Conservation (phyloP, 305 asterid species). For the Fraxinus latifolia region DNA sequence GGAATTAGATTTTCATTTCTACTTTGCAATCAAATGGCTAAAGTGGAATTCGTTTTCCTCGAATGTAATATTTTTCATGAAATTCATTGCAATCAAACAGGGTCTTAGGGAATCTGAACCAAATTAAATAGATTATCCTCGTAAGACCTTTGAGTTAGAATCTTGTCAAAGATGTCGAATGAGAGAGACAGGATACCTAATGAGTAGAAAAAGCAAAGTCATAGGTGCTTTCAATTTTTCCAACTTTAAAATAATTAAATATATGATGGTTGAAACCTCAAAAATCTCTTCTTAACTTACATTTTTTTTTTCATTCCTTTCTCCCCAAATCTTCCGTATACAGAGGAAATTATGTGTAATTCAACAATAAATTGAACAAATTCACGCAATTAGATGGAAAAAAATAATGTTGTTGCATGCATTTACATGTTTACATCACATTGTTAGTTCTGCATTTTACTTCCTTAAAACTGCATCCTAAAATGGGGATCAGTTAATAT, state of each 20-base stretch:
- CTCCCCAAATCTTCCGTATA: not conserved
- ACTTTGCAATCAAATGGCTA: too few relatives aligned
- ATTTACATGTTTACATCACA: not conserved
- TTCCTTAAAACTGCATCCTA: not conserved
- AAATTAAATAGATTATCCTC: too few relatives aligned
- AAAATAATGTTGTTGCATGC: not conserved
- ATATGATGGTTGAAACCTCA: not conserved
- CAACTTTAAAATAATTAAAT: not conserved
- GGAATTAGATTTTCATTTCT: too few relatives aligned
- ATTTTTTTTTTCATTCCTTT: not conserved
- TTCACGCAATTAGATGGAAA: not conserved
- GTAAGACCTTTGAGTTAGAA: not conserved
- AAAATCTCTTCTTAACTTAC: not conserved
- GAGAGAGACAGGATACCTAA: not conserved
- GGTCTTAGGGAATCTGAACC: too few relatives aligned
- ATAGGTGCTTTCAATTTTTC: not conserved
- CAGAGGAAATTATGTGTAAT: not conserved
- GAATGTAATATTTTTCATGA: too few relatives aligned
- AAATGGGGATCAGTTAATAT: constrained; percentile 10
- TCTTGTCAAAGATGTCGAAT: not conserved
- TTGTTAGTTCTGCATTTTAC: not conserved
- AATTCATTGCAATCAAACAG: too few relatives aligned
- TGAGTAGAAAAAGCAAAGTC: not conserved
- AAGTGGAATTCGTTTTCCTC: too few relatives aligned
- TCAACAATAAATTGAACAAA: not conserved